Evolutionary conservation across 345 rosid species (phyloP).

Genomic region (Arabidopsis arenosa): DNA sequence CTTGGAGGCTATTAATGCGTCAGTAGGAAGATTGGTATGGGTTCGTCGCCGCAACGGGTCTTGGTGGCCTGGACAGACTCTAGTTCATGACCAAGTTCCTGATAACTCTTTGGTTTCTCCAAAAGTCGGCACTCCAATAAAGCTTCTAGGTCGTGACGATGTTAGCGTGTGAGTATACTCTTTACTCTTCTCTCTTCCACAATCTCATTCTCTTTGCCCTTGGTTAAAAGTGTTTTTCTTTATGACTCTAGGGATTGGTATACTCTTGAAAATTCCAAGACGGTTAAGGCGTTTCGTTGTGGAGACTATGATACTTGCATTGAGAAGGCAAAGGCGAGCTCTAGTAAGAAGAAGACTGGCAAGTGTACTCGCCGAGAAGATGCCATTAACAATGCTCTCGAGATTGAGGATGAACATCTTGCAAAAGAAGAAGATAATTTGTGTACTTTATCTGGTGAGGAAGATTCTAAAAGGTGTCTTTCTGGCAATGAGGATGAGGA

Average conservation of each 20-base stretch:
- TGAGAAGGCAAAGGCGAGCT: constrained; percentile 76
- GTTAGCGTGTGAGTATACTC: constrained; percentile 83
- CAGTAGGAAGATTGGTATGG: constrained; percentile 97
- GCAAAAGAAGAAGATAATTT: constrained; percentile 59
- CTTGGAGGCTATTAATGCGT: constrained; percentile 68
- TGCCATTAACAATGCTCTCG: constrained; percentile 91
- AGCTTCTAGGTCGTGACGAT: constrained; percentile 96
- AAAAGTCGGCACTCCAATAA: constrained; percentile 90
- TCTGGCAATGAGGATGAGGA: constrained; percentile 61
- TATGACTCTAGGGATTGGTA: constrained; percentile 85
- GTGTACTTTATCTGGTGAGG: constrained; percentile 51
- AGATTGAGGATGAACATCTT: constrained; percentile 78
- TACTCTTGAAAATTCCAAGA: constrained; percentile 90
- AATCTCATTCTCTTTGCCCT: background rate
- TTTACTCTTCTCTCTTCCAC: background rate
- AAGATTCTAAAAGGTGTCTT: constrained; percentile 56
- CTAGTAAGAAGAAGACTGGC: constrained; percentile 60
- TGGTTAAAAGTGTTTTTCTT: constrained; percentile 19
- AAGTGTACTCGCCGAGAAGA: constrained; percentile 93
- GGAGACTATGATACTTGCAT: constrained; percentile 89
- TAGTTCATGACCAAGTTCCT: constrained; percentile 74
- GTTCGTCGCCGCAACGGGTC: constrained; percentile 97
- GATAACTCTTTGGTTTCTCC: constrained; percentile 77
- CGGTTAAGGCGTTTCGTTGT: constrained; percentile 96
- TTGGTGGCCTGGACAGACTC: constrained; percentile 99